These are phyloP conservation scores for Fusarium longipes DNA, from an alignment of 2,329 filamentous ascomycete species.

Conservation along the genomic window DNA sequence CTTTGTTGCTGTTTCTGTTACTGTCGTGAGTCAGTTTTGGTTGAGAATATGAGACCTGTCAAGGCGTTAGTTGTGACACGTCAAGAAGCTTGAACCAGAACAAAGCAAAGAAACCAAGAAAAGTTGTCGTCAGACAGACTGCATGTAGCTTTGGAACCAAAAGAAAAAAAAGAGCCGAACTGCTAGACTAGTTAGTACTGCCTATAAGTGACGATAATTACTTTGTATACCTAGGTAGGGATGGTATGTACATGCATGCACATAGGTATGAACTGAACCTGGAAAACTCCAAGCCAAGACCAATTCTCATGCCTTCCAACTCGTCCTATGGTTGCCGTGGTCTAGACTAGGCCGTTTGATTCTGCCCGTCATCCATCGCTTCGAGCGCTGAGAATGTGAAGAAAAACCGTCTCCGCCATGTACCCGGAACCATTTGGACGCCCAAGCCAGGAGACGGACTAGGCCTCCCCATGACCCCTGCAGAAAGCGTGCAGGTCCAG, in stretches of 20 bases:
- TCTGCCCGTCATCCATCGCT: conserved; percentile 6
- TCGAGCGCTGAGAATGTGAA: conserved; percentile 6
- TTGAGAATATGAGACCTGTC: not conserved
- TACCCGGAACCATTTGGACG: conserved; percentile 14
- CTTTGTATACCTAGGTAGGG: no score
- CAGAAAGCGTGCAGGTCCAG: conserved; percentile 26
- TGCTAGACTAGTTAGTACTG: no score
- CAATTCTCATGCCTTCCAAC: not conserved
- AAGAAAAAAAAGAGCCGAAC: conserved; percentile 5
- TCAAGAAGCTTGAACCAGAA: conserved; percentile 8
- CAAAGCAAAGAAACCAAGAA: conserved; percentile 22
- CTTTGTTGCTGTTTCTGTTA: not conserved
- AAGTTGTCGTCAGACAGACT: conserved; percentile 7
- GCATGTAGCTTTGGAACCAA: conserved; percentile 18
- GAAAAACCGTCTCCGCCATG: conserved; percentile 17
- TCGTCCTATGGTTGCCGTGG: not conserved
- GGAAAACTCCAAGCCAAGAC: not conserved
- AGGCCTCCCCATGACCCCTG: conserved; percentile 27
- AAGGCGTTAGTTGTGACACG: conserved; percentile 19
- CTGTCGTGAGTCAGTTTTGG: conserved; percentile 1
- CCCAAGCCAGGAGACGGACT: not conserved
- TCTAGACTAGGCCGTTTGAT: not conserved
- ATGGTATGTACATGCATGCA: not conserved
- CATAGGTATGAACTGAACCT: not conserved
- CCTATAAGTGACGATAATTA: no score